These are phyloP conservation scores for Venturia effusa DNA, from an alignment of 2,329 filamentous ascomycete genomes.

Conservation along the genomic window DNA sequence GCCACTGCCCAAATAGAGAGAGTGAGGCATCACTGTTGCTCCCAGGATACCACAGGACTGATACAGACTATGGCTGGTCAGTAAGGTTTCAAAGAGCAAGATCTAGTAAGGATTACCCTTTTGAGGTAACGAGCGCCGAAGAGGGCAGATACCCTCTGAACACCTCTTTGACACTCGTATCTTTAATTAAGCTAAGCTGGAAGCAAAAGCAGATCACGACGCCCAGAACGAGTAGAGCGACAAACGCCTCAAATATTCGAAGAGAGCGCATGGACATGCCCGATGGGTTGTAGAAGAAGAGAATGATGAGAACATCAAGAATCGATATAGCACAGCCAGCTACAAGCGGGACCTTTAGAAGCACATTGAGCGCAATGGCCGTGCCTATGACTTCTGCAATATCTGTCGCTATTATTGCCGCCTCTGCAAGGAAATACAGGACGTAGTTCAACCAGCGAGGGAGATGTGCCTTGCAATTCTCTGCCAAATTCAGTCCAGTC, in stretches of 20 bases:
- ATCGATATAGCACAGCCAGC: slow-evolving; percentile 47
- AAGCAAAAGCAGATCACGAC: slow-evolving; percentile 48
- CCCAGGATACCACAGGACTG: slow-evolving; percentile 65
- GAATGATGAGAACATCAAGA: slow-evolving; percentile 44
- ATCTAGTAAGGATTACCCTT: slow-evolving; percentile 31
- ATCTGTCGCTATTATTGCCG: slow-evolving; percentile 47
- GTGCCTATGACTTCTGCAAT: slow-evolving; percentile 49
- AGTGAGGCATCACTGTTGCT: slow-evolving; percentile 58
- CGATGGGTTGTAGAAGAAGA: slow-evolving; percentile 44
- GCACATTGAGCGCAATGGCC: slow-evolving; percentile 45
- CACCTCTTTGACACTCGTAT: slow-evolving; percentile 39
- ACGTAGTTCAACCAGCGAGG: slow-evolving; percentile 44
- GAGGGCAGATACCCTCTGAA: slow-evolving; percentile 46
- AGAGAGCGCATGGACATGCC: slow-evolving; percentile 39
- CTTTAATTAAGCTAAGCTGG: slow-evolving; percentile 41
- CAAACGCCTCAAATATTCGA: slow-evolving; percentile 43
- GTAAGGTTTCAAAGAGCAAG: background rate
- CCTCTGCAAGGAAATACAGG: slow-evolving; percentile 44
- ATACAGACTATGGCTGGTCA: slow-evolving; percentile 32
- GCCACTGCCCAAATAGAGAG: slow-evolving; percentile 45
- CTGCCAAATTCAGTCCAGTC: slow-evolving; percentile 38
- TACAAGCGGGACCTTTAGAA: slow-evolving; percentile 42
- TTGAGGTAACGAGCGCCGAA: slow-evolving; percentile 38
- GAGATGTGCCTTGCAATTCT: slow-evolving; percentile 38
- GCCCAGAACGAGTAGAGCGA: slow-evolving; percentile 42